phyloP scores from a whole-genome alignment of 2,329 filamentous ascomycete species.

The Leptographium procerum region DNA sequence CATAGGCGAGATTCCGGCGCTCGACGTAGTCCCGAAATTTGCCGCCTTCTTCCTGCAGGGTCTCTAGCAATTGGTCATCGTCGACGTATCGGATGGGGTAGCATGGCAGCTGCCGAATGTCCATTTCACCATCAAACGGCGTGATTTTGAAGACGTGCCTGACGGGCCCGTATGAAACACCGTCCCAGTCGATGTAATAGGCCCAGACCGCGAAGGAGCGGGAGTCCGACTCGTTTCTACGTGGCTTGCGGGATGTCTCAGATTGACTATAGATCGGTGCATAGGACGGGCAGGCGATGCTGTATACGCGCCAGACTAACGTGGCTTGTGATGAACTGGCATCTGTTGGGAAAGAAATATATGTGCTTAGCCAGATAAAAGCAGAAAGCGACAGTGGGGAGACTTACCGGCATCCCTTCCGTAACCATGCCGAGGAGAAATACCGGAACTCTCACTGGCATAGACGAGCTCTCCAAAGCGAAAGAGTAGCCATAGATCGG shows the following conservation, averaged over 20 bases:
- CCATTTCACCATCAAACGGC: slow-evolving; percentile 25
- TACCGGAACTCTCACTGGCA: no score
- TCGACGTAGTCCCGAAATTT: slow-evolving; percentile 18
- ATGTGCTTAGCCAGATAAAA: no score
- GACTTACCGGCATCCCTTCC: no score
- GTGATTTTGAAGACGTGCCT: slow-evolving; percentile 25
- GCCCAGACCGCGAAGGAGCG: background rate
- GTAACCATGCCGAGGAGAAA: no score
- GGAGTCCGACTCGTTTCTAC: background rate
- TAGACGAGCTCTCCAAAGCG: slow-evolving; percentile 27
- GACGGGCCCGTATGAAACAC: slow-evolving; percentile 25
- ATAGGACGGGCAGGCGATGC: no score
- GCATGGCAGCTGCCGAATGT: slow-evolving; percentile 24
- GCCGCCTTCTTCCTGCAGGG: background rate
- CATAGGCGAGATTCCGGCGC: slow-evolving; percentile 26
- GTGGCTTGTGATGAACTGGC: no score
- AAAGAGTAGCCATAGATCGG: slow-evolving; percentile 32
- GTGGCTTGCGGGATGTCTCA: background rate
- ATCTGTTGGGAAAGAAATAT: no score
- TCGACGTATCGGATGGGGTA: slow-evolving; percentile 27
- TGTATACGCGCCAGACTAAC: no score
- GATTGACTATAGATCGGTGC: no score
- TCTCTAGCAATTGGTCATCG: background rate
- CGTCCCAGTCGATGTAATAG: slow-evolving; percentile 32
- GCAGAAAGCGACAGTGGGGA: no score